Conservation (phyloP, 169 alveolate species). For the Plasmodium cynomolgi region DNA sequence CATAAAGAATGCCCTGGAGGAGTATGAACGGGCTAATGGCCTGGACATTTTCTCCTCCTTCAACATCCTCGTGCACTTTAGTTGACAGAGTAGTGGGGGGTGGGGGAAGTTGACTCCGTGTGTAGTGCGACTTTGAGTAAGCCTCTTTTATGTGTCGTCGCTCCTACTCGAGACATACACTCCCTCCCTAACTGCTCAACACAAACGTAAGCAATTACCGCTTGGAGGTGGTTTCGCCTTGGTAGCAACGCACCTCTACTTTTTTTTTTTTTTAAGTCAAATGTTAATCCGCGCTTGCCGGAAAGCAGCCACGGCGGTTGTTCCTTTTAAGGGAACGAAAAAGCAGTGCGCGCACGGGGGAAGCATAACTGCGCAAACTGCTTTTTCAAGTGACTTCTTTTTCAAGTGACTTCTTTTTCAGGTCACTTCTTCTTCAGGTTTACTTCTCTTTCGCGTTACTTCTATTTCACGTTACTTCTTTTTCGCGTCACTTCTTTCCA, state of each 20-base stretch:
- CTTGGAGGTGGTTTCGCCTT: neutral
- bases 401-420: neutral
- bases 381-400: neutral
- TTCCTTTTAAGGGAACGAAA: neutral
- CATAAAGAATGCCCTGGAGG: constrained; percentile 26
- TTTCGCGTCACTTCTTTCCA: neutral
- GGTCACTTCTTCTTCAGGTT: neutral
- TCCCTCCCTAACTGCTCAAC: neutral
- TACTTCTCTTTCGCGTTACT: neutral
- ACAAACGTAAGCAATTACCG: neutral
- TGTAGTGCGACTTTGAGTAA: neutral
- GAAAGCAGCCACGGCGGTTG: neutral
- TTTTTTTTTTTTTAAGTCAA: neutral
- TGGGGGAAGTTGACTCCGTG: neutral
- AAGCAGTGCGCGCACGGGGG: neutral
- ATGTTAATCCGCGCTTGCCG: neutral
- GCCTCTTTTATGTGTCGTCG: neutral
- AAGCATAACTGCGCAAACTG: neutral
- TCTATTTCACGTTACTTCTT: neutral
- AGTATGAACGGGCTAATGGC: constrained; percentile 28
- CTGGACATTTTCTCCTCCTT: constrained; percentile 40
- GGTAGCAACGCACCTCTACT: neutral
- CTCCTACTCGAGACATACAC: neutral
- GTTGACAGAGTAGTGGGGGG: neutral
- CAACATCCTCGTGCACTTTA: constrained; percentile 13